Base-by-base conservation (phyloP, 345 rosid genomes). In the Syzygium oleosum region DNA sequence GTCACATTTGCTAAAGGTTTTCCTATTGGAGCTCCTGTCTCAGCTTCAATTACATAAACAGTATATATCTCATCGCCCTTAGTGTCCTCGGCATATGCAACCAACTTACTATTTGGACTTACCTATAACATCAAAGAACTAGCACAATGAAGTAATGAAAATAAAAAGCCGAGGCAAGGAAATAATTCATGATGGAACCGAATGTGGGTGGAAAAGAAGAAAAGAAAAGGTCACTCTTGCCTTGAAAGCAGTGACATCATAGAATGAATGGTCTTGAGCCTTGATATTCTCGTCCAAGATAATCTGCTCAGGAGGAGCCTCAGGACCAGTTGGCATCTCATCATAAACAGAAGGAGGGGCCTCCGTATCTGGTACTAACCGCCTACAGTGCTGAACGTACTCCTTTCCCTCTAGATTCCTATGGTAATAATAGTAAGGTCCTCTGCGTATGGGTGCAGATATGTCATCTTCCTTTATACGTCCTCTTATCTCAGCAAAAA, bases 391-490 rank as follows among this genome's bases (percentile, higher is more conserved):
- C 87, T 94, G 98, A 88, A 56, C 94, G 92, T 97, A 97, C 91
- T 97, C 99, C 89, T 95, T 97, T 22, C 99, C 99, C 85, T 96
- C 90, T 90, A 96, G 93, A 78, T 91, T 94, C 89, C 94, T 95
- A 51, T 85, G 16, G 41, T 96, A 96, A 84, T 96, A 97, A 85
- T 96, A 96, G 89, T 93, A 97, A 85, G 93, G 90, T 52, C 96
- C 97, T 88, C 91, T 92, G 29, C 98, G 93, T 34, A 87, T 49
- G 43, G 99, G 99, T n/a, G 94, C 96, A 59, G 96, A 90, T 17
- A 92, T 93, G 80, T 97, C 99, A 85, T 95, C 98, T 93, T 97
- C 98, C 92, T 97, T 96, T 87, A 97, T 91, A 89, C 99, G 91
- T 49, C 94, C 97, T 87, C 92, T 92, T 78, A 97, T 94, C 91